These are phyloP conservation scores for Geoglossum glabrum DNA, from an alignment of 495 filamentous ascomycete genomes.

Conservation along the genomic window DNA sequence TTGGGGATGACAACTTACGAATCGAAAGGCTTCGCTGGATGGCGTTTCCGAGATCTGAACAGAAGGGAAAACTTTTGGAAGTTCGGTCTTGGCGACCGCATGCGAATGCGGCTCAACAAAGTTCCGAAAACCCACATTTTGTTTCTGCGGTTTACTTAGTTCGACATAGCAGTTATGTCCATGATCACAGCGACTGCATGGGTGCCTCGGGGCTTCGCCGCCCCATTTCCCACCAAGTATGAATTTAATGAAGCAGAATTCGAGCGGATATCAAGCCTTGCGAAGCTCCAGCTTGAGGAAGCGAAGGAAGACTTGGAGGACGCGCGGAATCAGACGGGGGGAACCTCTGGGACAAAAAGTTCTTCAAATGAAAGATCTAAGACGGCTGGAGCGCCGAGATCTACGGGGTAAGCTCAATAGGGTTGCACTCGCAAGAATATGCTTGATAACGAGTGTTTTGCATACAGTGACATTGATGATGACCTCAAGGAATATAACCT, in stretches of 20 bases:
- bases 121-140: neutral
- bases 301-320: conserved; percentile 68
- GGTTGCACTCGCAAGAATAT: neutral
- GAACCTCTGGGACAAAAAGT: conserved; percentile 8
- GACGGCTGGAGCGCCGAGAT: neutral
- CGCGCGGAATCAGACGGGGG: conserved; percentile 24
- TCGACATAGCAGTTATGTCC: conserved; percentile 27
- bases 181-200: conserved; percentile 92
- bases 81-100: neutral
- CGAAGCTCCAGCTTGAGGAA: conserved; percentile 80
- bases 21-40: no score
- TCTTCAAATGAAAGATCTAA: neutral
- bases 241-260: conserved; percentile 87
- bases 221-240: conserved; percentile 76
- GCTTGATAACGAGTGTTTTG: neutral
- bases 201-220: conserved; percentile 87
- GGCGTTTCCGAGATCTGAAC: neutral
- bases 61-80: neutral
- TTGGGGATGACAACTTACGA: neutral
- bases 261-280: conserved; percentile 70
- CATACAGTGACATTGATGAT: conserved; percentile 41
- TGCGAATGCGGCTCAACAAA: neutral
- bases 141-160: neutral
- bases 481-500: conserved; percentile 90
- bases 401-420: conserved; percentile 9